Evolutionary conservation across 257 asterid genomes (phyloP), one percentile per base, ranked within the genome.

Genomic region (Solanum bulbocastanum): DNA sequence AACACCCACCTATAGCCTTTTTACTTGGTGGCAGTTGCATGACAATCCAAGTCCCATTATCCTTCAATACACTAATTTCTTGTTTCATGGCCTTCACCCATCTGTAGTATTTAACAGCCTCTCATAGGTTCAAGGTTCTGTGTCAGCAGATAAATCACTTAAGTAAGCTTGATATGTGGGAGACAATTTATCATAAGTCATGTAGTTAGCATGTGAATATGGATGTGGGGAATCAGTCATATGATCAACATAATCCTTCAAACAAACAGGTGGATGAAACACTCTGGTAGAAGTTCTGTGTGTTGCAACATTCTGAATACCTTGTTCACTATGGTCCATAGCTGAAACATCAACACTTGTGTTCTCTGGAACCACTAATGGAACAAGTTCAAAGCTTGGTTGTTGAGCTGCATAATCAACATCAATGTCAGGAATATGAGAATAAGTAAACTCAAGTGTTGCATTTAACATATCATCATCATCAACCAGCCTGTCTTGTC

Each of bases 271-370:
- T 62, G 32, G 30, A 23, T 10, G 30, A 4, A 8, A 62, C 2
- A 8, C 0, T 0, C 3, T 62, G 7, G 15, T 62, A 9, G 27
- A 23, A 2, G 32, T 23, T 0, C 0, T 62, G 1, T 4, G 3
- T 62, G 5, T 4, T 10, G 27, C 14, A 52, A 16, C 16, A 52
- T 18, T 52, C 12, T 4, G 15, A 10, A 56, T 4, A 23, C 5
- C 30, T 62, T 10, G 3, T 23, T 23, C 25, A 20, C 10, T 11
- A 22, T 20, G 3, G 25, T 58, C 27, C 68, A 58, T 22, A 4
- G 5, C 2, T 23, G 1, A 22, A 23, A 9, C 14, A 60, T 60
- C 30, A 8, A 10, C 30, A 60, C 5, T 10, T 9, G 5, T 10
- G 12, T 8, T 23, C 14, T 9, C 14, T 22, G 1, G 13, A 60